Percentiles rank a stretch among this genome's conserved stretches.
Evolutionary conservation across 2,329 filamentous ascomycete genomes (phyloP).

Genomic region (Neurospora sp.): DNA sequence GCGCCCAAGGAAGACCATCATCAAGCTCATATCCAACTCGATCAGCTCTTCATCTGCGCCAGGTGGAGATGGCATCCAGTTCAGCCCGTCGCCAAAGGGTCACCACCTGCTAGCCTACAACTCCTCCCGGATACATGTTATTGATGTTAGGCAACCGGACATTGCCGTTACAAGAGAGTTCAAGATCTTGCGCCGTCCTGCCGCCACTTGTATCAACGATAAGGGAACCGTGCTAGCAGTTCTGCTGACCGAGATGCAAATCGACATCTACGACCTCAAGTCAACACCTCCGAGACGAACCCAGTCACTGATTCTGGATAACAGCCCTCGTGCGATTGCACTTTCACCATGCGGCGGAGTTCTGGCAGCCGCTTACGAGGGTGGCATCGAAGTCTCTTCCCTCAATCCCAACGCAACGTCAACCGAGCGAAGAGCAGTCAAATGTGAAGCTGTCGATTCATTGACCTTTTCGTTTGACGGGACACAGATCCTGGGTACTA

Average conservation of each 20-base stretch:
- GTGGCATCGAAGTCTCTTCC: conserved; percentile 80
- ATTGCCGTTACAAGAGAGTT: conserved; percentile 65
- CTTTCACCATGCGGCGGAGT: conserved; percentile 75
- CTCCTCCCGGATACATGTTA: conserved; percentile 72
- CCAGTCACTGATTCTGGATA: conserved; percentile 69
- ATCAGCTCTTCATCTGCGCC: conserved; percentile 77
- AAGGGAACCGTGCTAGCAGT: conserved; percentile 70
- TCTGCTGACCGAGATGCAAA: conserved; percentile 70
- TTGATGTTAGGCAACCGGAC: conserved; percentile 54
- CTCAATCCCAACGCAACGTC: conserved; percentile 53
- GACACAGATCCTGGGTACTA: conserved; percentile 69
- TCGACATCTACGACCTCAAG: conserved; percentile 72
- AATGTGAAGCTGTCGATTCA: conserved; percentile 66
- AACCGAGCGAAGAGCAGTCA: conserved; percentile 65
- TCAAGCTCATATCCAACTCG: conserved; percentile 75
- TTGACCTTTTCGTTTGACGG: conserved; percentile 70
- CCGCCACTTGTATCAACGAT: conserved; percentile 70
- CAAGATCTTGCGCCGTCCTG: conserved; percentile 66
- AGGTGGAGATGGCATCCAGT: conserved; percentile 77
- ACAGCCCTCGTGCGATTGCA: conserved; percentile 67
- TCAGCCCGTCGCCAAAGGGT: conserved; percentile 67
- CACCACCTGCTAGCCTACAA: conserved; percentile 71
- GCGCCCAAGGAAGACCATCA: conserved; percentile 57
- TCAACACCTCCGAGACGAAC: conserved; percentile 55
- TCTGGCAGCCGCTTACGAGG: conserved; percentile 74